Evolutionary conservation across 1,284 basidiomycete genomes (phyloP), one percentile per base, ranked within the genome.

Genomic region (Psilocybe mexicana): DNA sequence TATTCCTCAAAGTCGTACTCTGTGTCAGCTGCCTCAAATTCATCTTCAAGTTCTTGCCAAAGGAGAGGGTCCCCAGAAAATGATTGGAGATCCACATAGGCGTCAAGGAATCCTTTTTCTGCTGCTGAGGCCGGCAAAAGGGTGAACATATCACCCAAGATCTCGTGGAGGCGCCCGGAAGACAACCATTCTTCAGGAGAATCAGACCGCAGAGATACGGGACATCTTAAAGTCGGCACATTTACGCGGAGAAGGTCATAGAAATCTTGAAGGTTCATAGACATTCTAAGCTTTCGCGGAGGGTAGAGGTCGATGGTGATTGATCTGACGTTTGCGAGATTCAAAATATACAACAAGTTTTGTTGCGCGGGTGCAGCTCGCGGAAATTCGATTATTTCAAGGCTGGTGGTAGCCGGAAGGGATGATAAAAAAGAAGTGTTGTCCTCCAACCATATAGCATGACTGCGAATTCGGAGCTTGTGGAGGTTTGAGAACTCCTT

Each of bases 321-420:
- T 12, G 61, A 59, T 7, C 43, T 43, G 7, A 64, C 40, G 43
- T 64, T 60, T n/a, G 18, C 24, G 1, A 58, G 33, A n/a, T 49
- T 53, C 0, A 62, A 38, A 46, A 60, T 57, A 1, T 53, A 24
- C 10, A 45, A 12, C 26, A 61, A 26, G 12, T 49, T 33, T 33
- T 4, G 52, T 5, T 42, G 24, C 18, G 50, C n/a, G n/a, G 12
- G 49, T 33, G 44, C 36, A 14, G 52, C 40, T 23, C n/a, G 26
- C n/a, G 53, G 55, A 35, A 59, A 60, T 11, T 43, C 43, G 30
- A 60, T 48, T 5, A 64, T 47, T 25, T 64, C 58, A 43, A 64
- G 18, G 10, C 35, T 42, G 2, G 48, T 57, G 3, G 46, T 53
- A 0, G 49, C 48, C 30, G 63, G 58, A 43, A 64, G 58, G 14